Percentiles rank a stretch among this genome's conserved stretches.
phyloP scores from a whole-genome alignment of 2,329 filamentous ascomycete genomes.

The Fusarium caatingaense region DNA sequence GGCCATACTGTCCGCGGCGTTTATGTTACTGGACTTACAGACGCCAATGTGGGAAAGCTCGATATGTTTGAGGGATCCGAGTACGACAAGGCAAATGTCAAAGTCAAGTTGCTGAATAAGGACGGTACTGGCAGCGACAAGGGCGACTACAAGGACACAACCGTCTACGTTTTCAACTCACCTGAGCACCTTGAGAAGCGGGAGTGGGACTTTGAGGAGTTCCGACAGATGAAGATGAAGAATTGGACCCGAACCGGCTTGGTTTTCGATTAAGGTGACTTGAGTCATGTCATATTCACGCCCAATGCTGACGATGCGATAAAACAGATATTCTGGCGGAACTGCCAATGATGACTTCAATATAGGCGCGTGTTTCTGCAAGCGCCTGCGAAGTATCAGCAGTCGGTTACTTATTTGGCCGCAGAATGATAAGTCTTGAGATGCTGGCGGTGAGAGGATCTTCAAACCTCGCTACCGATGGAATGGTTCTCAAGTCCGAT shows the following conservation, averaged over 20 bases:
- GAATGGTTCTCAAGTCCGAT: conserved; percentile 3
- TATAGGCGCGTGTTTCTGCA: conserved; percentile 26
- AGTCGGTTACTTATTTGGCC: conserved; percentile 15
- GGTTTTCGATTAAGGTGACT: conserved; percentile 55
- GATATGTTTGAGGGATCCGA: conserved; percentile 85
- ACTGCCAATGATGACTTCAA: conserved; percentile 13
- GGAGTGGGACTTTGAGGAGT: conserved; percentile 92
- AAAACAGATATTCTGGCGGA: conserved; percentile 40
- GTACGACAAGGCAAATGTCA: conserved; percentile 70
- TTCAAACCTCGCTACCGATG: conserved; percentile 13
- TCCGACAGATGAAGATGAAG: conserved; percentile 77
- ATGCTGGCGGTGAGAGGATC: conserved; percentile 33
- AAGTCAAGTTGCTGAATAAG: conserved; percentile 63
- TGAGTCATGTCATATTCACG: neutral
- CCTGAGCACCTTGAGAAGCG: conserved; percentile 68
- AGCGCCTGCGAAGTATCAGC: conserved; percentile 31
- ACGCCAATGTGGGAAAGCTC: conserved; percentile 78
- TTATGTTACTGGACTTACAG: conserved; percentile 81
- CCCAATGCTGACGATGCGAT: conserved; percentile 18
- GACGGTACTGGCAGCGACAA: conserved; percentile 54
- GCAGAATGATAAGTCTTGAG: conserved; percentile 11
- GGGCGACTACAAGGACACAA: conserved; percentile 62
- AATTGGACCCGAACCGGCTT: conserved; percentile 65
- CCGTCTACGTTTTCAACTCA: conserved; percentile 73
- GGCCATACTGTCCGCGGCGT: conserved; percentile 76